Percentiles rank a stretch among this genome's conserved stretches.
phyloP scores from a whole-genome alignment of 148 eudicot genomes.

The Fagopyrum esculentum region DNA sequence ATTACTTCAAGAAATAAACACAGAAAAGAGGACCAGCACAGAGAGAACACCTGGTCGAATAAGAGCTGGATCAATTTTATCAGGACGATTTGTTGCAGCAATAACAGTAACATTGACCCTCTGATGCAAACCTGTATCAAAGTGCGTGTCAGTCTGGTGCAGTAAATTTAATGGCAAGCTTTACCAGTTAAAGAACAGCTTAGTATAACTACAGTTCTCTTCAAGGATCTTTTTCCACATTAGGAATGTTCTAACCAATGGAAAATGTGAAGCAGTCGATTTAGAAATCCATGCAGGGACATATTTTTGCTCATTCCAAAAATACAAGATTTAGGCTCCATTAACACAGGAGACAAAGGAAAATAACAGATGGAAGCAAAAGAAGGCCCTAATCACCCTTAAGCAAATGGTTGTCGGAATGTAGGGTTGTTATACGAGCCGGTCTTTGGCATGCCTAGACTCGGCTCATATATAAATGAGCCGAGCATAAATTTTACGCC shows the following conservation, averaged over 20 bases:
- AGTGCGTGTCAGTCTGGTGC: not conserved
- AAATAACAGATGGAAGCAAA: not conserved
- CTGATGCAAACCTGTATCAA: slow-evolving; percentile 59
- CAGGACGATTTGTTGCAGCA: slow-evolving; percentile 98
- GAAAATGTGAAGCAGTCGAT: not conserved
- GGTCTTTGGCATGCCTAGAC: too few relatives aligned
- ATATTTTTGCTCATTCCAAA: not conserved
- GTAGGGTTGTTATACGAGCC: too few relatives aligned
- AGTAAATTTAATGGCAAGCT: not conserved
- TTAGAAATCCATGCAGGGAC: not conserved
- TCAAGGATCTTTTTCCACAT: not conserved
- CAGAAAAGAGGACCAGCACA: not conserved
- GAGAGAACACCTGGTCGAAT: slow-evolving; percentile 69
- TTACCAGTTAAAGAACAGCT: not conserved
- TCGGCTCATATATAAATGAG: too few relatives aligned
- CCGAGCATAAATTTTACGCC: too few relatives aligned
- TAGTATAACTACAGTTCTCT: not conserved
- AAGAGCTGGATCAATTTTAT: slow-evolving; percentile 95
- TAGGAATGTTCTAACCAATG: not conserved
- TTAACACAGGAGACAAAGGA: not conserved
- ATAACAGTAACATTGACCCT: slow-evolving; percentile 87
- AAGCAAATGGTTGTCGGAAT: not conserved
- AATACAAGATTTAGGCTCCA: not conserved
- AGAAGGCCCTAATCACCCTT: not conserved
- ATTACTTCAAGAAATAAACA: not conserved